Percentiles rank a stretch among this genome's conserved stretches.
These are phyloP conservation scores for Casuarina glauca DNA, from an alignment of 306 rosid genomes.

Conservation along the genomic window DNA sequence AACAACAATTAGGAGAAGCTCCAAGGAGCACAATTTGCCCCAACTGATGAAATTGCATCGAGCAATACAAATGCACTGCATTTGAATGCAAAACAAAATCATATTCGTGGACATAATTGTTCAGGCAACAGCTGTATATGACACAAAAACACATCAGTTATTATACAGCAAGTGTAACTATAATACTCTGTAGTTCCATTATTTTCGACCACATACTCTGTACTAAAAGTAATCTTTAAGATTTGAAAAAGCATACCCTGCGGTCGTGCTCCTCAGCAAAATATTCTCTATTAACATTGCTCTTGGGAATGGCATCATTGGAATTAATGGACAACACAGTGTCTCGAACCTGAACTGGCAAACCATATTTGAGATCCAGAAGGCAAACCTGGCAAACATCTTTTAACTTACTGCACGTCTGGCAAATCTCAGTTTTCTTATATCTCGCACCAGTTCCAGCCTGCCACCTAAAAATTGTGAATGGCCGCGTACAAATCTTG, in stretches of 20 bases:
- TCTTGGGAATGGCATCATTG: slow-evolving; percentile 83
- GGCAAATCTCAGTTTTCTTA: slow-evolving; percentile 88
- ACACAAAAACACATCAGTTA: background rate
- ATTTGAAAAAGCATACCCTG: slow-evolving; percentile 46
- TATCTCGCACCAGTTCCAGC: slow-evolving; percentile 87
- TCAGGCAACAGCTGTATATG: slow-evolving; percentile 9
- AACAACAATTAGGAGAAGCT: background rate
- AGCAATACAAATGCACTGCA: background rate
- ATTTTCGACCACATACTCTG: slow-evolving; percentile 4
- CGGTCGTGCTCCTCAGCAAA: slow-evolving; percentile 97
- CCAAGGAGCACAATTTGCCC: background rate
- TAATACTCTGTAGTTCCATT: background rate
- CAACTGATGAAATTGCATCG: background rate
- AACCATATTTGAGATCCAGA: slow-evolving; percentile 87
- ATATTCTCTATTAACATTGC: slow-evolving; percentile 88
- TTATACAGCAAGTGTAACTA: background rate
- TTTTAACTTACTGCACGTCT: slow-evolving; percentile 88
- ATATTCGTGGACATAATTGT: background rate
- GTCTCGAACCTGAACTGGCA: slow-evolving; percentile 90
- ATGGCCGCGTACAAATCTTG: slow-evolving; percentile 91
- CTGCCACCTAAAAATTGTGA: slow-evolving; percentile 92
- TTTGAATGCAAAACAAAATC: background rate
- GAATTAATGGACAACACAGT: slow-evolving; percentile 77
- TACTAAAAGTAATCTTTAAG: slow-evolving; percentile 1
- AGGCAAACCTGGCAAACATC: slow-evolving; percentile 95